A percentile compares a stretch with the other conserved stretches of the same genome.
phyloP scores from a whole-genome alignment of 116 monocot species.

The Cymodocea nodosa region DNA sequence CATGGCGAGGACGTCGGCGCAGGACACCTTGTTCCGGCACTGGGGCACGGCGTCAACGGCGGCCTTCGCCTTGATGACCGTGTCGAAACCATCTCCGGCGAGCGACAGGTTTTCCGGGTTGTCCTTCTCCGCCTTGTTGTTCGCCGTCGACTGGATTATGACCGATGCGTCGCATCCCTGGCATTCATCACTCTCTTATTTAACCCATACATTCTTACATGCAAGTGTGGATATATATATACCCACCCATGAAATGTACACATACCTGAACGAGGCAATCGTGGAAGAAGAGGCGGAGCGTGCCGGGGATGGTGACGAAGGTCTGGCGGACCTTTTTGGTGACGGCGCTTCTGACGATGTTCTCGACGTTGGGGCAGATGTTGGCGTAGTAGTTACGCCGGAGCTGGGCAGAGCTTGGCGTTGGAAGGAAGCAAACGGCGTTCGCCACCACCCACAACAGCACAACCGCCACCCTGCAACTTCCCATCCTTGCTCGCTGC shows the following conservation, averaged over 20 bases:
- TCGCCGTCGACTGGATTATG: constrained; percentile 26
- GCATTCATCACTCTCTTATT: no score
- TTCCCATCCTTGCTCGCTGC: background rate
- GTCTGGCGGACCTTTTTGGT: constrained; percentile 41
- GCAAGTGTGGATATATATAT: no score
- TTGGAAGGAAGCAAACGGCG: background rate
- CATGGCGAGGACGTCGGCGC: constrained; percentile 55
- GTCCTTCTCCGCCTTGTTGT: constrained; percentile 60
- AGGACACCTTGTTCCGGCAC: constrained; percentile 52
- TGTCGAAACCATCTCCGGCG: constrained; percentile 73
- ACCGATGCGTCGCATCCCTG: constrained; percentile 88
- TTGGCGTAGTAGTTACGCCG: constrained; percentile 52
- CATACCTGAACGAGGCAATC: constrained; percentile 63
- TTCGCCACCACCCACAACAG: background rate
- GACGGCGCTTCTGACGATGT: constrained; percentile 44
- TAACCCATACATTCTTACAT: no score
- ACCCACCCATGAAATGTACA: no score
- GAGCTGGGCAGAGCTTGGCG: constrained; percentile 22
- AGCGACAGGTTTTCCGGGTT: constrained; percentile 63
- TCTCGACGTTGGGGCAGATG: constrained; percentile 67
- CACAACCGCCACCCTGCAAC: background rate
- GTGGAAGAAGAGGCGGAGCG: constrained; percentile 86
- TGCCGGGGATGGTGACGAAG: constrained; percentile 48
- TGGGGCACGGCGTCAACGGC: constrained; percentile 58
- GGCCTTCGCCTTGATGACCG: constrained; percentile 65